A percentile compares a stretch with the other conserved stretches of the same genome.
Evolutionary conservation across 768 basidiomycete species (phyloP).

Genomic region (Lentinula sp.): DNA sequence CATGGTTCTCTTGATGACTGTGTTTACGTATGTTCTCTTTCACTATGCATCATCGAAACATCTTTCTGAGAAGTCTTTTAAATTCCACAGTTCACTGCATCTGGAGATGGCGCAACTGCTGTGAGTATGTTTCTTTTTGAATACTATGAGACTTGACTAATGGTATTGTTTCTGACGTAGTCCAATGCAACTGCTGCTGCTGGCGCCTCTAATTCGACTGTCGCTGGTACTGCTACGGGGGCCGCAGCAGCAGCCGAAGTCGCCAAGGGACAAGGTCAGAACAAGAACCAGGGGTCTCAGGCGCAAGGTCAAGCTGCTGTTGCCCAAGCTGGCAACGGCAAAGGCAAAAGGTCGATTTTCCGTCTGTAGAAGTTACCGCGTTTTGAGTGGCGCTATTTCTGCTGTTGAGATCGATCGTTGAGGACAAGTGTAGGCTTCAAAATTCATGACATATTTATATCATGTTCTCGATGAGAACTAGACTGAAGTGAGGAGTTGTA

Average conservation of each 20-base stretch:
- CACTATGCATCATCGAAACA: background rate
- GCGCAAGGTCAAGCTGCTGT: background rate
- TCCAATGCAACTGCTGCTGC: constrained; percentile 5
- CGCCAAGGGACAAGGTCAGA: background rate
- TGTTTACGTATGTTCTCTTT: constrained; percentile 39
- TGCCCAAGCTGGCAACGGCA: background rate
- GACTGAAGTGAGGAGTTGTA: too few species aligned
- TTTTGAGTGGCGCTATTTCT: too few species aligned
- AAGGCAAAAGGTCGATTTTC: background rate
- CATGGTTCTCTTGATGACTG: constrained; percentile 57
- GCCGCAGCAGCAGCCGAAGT: constrained; percentile 2
- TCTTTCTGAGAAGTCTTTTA: constrained; percentile 6
- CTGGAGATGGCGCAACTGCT: constrained; percentile 11
- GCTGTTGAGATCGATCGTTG: too few species aligned
- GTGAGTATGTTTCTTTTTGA: background rate
- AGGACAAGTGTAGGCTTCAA: too few species aligned
- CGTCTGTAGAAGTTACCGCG: background rate
- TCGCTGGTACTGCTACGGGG: background rate
- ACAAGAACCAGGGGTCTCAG: background rate
- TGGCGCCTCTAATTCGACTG: background rate
- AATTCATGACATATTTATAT: too few species aligned
- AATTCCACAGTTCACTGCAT: constrained; percentile 25
- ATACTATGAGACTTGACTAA: background rate
- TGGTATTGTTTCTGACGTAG: background rate
- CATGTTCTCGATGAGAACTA: too few species aligned